Evolutionary conservation across 495 filamentous ascomycete species (phyloP), one percentile per base, ranked within the genome.

Genomic region (Barbatosphaeria neglecta): DNA sequence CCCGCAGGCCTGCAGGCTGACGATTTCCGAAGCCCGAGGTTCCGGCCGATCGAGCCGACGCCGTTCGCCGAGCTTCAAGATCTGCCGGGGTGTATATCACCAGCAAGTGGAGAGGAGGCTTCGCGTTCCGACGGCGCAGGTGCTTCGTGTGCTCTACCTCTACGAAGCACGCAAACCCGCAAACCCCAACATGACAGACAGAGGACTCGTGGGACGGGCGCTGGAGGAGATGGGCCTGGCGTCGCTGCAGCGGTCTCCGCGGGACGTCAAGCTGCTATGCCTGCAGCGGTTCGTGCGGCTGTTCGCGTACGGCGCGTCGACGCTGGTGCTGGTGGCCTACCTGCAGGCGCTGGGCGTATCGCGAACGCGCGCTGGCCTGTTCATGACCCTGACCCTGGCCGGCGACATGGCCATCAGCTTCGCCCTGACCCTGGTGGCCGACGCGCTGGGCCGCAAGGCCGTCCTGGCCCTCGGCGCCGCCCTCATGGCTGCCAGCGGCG

Each of bases 371-470:
- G 89, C 85, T 37, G 88, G 88, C 15, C 69, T 89, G 4, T 92
- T 94, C 61, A 94, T 94, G 86, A 88, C 84, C 4, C 63, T 90
- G 41, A 95, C 88, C 0, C 64, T 93, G 44, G 64, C 85, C 16
- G 87, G 88, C 22, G 88, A 95, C 67, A 82, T 86, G 2, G 51
- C 80, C 22, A 82, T 93, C 47, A 87, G 85, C 43, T 79, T 88
- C 17, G 54, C 83, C 20, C 70, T 95, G 20, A 88, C 87, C 0
- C 64, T 87, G 2, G 77, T 84, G 46, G 86, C 87, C 3, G 87
- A 93, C 67, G 62, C 70, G 1, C 60, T 89, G 43, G 87, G 87
- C 10, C 72, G 87, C 43, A 78, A 80, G 47, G 73, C 69, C 5
- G 79, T 83, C n/a, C 63, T 93, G n/a, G 60, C 76, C 2, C 53